Base-by-base conservation (phyloP, 805 yeast genomes). In the Lachancea quebecensis region DNA sequence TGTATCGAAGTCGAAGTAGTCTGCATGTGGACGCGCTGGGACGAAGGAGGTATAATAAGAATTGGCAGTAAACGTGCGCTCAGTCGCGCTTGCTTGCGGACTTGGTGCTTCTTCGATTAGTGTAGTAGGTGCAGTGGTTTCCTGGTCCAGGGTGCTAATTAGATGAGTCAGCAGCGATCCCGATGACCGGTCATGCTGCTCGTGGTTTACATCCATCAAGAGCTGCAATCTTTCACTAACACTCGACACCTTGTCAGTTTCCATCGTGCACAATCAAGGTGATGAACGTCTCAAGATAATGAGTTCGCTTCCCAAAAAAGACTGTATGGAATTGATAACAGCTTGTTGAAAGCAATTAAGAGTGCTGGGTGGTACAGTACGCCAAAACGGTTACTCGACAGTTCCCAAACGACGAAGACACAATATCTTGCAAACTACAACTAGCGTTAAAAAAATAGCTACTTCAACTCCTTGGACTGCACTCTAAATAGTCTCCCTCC, bases 1-100 rank as follows among this genome's bases (percentile, higher is more conserved):
- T 3, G 43, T 41, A 40, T 54, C 58, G 37, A 58, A 58, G 43
- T 58, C 63, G 39, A 58, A 58, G 38, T 50, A 48, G 38, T 58
- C 62, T 10, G 57, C 59, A 34, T 57, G 58, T n/a, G 55, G 50
- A n/a, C 63, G 49, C 10, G 53, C 50, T 27, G 50, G 46, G 29
- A 56, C 49, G 6, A 53, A 42, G 4, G 60, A 52, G 10, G 60
- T 57, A 35, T 57, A 54, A 36, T 54, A 49, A 18, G 51, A 56
- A 9, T 35, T 41, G 18, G 12, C 21, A 17, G 15, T 11, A 6
- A 17, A 34, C 11, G 37, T 11, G 14, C 12, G 33, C 33, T 30
- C 33, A 4, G 12, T 9, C 33, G 33, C 33, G 5, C 17, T 14
- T 28, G 3, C 15, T 36, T 11, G 39, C 28, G n/a, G 9, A 10